Base-by-base conservation (phyloP, 257 asterid genomes). In the Capsicum chinense region DNA sequence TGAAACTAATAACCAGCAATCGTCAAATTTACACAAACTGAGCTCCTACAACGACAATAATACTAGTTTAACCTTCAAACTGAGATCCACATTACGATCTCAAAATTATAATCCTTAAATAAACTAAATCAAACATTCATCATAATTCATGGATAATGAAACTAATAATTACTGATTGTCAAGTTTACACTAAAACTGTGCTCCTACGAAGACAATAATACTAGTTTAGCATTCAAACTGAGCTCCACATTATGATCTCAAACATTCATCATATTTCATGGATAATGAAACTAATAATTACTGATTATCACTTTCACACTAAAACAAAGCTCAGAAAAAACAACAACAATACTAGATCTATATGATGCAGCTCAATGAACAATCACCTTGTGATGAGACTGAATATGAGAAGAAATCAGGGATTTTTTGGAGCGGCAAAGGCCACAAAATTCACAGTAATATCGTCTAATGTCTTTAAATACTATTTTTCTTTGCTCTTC, bases 401-500 rank as follows among this genome's bases (percentile, higher is more conserved):
- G 89, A 60, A 97, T 83, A 85, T 97, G 99, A 37, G 95, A 85
- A 58, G 97, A 83, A 69, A 97, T 90, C 2, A 97, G 89, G 13
- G 94, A 54, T 85, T 94, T 97, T 90, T 97, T 97, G 44, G 98
- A 97, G 42, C 99, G 95, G 90, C 92, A 92, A 47, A 95, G 70
- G 10, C 98, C 98, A 88, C 98, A 97, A 86, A 73, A 97, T 48
- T 97, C 91, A 78, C 99, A 96, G 80, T 87, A 88, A 70, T 94
- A 96, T 52, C 95, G 86, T 67, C 98, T 88, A 2, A 96, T 92
- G 79, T 94, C 98, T 85, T 85, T 89, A 88, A 92, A 94, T 48
- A 92, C 91, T 19, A 93, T 86, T 9, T 68, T 85, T 70, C 71
- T 86, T 1, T 84, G 47, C 60, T 79, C 90, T 71, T 78, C 88